These are phyloP conservation scores for Septoria petroselini DNA, from an alignment of 2,329 filamentous ascomycete genomes.

Conservation along the genomic window DNA sequence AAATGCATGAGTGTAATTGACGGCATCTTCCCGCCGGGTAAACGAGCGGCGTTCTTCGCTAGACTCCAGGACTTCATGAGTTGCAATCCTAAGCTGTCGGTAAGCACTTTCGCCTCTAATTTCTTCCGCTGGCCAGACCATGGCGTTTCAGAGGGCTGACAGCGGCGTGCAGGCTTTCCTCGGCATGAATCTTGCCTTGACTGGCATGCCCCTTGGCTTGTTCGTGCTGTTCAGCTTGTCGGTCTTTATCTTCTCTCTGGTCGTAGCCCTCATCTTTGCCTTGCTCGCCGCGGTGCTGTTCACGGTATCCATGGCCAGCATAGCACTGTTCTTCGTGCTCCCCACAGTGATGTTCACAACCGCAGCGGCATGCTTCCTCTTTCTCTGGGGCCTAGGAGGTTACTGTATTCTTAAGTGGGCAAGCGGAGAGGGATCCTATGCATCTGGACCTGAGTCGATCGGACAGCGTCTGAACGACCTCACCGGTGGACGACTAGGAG, in stretches of 20 bases:
- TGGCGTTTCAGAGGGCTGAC: constrained; percentile 17
- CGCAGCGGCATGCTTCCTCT: constrained; percentile 60
- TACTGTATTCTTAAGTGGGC: constrained; percentile 52
- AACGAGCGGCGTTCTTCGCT: constrained; percentile 57
- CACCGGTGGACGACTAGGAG: constrained; percentile 40
- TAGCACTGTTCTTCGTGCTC: constrained; percentile 65
- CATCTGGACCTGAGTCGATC: constrained; percentile 36
- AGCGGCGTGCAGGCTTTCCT: constrained; percentile 60
- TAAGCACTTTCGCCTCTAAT: constrained; percentile 37
- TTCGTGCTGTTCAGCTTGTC: constrained; percentile 66
- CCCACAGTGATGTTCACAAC: constrained; percentile 67
- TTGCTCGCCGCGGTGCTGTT: constrained; percentile 56
- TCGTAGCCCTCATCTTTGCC: constrained; percentile 56
- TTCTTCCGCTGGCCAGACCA: too few species aligned
- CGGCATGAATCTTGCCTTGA: constrained; percentile 61
- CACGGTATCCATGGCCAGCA: constrained; percentile 63
- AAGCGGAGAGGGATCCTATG: constrained; percentile 24
- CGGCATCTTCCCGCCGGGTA: constrained; percentile 57
- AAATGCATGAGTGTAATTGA: constrained; percentile 46
- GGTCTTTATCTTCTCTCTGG: constrained; percentile 60
- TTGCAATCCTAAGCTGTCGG: constrained; percentile 66
- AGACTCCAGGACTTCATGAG: constrained; percentile 56
- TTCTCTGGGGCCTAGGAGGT: constrained; percentile 63
- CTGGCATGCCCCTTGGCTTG: constrained; percentile 63
- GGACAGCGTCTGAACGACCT: constrained; percentile 44